Evolutionary conservation across 108 stramenopile genomes (phyloP), one percentile per base, ranked within the genome.

Genomic region (Ochromonas danica): DNA sequence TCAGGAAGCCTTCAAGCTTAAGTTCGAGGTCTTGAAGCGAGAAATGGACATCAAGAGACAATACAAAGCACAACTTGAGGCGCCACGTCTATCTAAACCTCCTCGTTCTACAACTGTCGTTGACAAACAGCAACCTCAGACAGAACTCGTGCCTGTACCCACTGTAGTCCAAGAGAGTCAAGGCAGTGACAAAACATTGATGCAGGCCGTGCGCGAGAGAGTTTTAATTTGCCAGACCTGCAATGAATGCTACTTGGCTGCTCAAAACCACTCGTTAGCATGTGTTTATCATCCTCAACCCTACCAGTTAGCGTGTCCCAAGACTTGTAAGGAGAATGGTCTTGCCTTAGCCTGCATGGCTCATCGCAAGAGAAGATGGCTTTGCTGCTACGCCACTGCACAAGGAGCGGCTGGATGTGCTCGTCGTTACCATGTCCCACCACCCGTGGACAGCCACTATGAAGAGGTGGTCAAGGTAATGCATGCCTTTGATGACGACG

Each of bases 11-110:
- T 75, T 75, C 31, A 17, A 75, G 72, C 51, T 75, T 22, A 75
- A 75, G 72, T 27, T 30, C 31, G 72, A 75, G 31, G 40, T 75
- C 43, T 14, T 75, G 10, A 75, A 75, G 40, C 72, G 40, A 60
- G 10, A 75, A 36, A 17, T 75, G 40, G 72, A 27, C 36, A 60
- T 75, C 30, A 33, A 75, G 3, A 3, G 72, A 10, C 72, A 75
- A 36, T 75, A 35, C 40, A 36, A 27, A 41, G 10, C 3, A 41
- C 72, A 75, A 33, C 35, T 75, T 38, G 10, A 60, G 27, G 10
- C 36, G 40, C 22, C 67, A 31, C 39, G 40, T 14, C 36, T 17
- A 31, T 17, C 22, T 14, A 31, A 70, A 31, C 51, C 51, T 22
- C 17, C 51, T 22, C 17, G 17, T 10, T 57, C 51, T 10, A 57